phyloP scores from a whole-genome alignment of 2,329 filamentous ascomycete genomes.

The Botrytis fragariae region DNA sequence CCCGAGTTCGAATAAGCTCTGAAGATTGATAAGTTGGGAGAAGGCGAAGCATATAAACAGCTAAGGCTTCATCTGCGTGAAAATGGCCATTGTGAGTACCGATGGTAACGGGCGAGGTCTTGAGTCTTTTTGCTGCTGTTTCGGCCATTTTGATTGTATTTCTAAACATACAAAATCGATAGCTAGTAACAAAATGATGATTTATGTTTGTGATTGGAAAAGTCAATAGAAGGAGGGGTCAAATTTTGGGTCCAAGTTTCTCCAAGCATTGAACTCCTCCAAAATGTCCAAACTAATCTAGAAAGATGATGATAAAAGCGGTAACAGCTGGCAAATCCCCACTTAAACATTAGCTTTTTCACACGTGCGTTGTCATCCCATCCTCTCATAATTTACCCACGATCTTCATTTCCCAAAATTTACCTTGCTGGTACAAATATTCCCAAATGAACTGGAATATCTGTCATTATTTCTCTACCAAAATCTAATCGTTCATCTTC shows the following conservation, averaged over 20 bases:
- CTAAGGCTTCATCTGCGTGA: constrained; percentile 96
- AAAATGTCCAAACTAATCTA: constrained; percentile 1
- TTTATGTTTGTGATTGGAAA: background rate
- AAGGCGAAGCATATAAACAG: constrained; percentile 90
- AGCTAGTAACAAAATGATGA: background rate
- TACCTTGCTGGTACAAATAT: constrained; percentile 2
- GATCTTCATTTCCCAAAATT: constrained; percentile 16
- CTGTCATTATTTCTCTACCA: constrained; percentile 1
- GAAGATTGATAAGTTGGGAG: constrained; percentile 77
- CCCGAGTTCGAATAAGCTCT: constrained; percentile 79
- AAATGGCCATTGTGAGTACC: constrained; percentile 98
- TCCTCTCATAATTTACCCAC: constrained; percentile 1
- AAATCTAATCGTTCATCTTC: constrained; percentile 2
- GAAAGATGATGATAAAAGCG: background rate
- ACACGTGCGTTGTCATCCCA: constrained; percentile 17
- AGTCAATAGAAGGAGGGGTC: background rate
- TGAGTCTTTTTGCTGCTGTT: constrained; percentile 76
- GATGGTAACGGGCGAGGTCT: constrained; percentile 60
- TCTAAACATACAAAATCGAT: constrained; percentile 44
- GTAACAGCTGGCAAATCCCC: constrained; percentile 1
- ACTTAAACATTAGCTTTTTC: constrained; percentile 15
- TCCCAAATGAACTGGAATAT: background rate
- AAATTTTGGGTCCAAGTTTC: constrained; percentile 14
- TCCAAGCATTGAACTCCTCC: constrained; percentile 14
- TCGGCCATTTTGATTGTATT: constrained; percentile 61